Conservation (phyloP, 345 rosid species). For the Chamaenerion angustifolium region DNA sequence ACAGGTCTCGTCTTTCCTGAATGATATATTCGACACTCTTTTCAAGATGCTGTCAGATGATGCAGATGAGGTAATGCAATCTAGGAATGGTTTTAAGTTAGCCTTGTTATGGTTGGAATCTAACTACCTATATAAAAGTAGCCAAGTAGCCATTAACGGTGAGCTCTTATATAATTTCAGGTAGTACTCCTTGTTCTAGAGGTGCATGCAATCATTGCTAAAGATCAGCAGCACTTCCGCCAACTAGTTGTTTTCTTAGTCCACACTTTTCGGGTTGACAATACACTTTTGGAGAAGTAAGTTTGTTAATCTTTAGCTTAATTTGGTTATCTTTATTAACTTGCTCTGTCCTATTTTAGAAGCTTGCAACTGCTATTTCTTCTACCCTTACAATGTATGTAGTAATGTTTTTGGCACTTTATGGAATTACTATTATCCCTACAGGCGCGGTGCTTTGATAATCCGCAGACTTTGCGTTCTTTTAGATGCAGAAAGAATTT, state of each 20-base stretch:
- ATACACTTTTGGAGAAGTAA: constrained; percentile 87
- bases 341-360: constrained; percentile 6
- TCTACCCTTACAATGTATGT: background rate
- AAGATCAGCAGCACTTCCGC: constrained; percentile 79
- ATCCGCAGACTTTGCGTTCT: constrained; percentile 88
- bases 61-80: constrained; percentile 58
- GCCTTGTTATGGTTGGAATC: too few relatives aligned
- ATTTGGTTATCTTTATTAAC: constrained; percentile 1
- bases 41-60: constrained; percentile 81
- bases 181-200: constrained; percentile 96
- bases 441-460: constrained; percentile 97
- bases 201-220: constrained; percentile 94
- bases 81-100: constrained; percentile 1
- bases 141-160: background rate
- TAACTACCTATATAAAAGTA: background rate
- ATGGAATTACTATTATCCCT: constrained; percentile 4
- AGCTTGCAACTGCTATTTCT: background rate
- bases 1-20: constrained; percentile 68
- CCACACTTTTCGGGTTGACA: constrained; percentile 76
- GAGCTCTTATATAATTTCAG: constrained; percentile 17
- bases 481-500: constrained; percentile 89
- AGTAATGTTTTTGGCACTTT: background rate
- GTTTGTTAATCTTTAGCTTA: constrained; percentile 11
- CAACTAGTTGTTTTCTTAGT: constrained; percentile 88
- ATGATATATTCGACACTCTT: constrained; percentile 81